Conservation (phyloP, 169 alveolate species). For the Eimeria acervulina region DNA sequence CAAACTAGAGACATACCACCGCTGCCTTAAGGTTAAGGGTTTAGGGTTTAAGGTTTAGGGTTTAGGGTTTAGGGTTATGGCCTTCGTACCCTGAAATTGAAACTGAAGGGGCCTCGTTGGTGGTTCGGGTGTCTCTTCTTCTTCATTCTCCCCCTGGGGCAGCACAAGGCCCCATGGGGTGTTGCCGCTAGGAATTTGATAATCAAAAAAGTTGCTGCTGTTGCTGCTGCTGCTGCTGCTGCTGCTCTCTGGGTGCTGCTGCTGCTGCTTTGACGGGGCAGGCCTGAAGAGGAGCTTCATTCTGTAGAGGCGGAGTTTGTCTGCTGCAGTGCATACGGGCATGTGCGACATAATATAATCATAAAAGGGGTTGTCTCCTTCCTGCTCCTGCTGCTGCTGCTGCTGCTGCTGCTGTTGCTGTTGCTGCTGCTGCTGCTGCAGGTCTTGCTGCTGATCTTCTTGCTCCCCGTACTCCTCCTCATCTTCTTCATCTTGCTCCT, state of each 20-base stretch:
- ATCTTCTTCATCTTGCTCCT: neutral
- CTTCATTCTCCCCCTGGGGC: neutral
- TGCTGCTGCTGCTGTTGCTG: conserved; percentile 42
- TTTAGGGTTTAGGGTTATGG: neutral
- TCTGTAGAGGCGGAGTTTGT: conserved; percentile 25
- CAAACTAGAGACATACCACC: too few species aligned
- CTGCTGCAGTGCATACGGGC: conserved; percentile 51
- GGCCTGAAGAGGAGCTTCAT: conserved; percentile 33
- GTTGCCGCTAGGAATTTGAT: neutral
- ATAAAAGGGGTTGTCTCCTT: neutral
- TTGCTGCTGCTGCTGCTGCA: neutral
- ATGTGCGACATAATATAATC: neutral
- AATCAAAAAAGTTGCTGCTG: neutral
- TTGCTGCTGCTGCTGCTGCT: conserved; percentile 4
- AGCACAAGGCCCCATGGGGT: conserved; percentile 42
- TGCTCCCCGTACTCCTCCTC: neutral
- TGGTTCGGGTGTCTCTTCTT: neutral
- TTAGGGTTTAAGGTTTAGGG: neutral
- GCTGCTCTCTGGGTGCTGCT: conserved; percentile 4
- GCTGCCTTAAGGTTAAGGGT: too few species aligned
- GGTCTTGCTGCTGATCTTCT: neutral
- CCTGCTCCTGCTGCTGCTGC: conserved; percentile 19
- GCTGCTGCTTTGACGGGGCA: neutral
- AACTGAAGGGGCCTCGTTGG: conserved; percentile 24
- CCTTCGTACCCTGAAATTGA: conserved; percentile 7